Percentiles rank a stretch among this genome's conserved stretches.
These are phyloP conservation scores for Leptographium galeiforme DNA, from an alignment of 2,329 filamentous ascomycete species.

Conservation along the genomic window DNA sequence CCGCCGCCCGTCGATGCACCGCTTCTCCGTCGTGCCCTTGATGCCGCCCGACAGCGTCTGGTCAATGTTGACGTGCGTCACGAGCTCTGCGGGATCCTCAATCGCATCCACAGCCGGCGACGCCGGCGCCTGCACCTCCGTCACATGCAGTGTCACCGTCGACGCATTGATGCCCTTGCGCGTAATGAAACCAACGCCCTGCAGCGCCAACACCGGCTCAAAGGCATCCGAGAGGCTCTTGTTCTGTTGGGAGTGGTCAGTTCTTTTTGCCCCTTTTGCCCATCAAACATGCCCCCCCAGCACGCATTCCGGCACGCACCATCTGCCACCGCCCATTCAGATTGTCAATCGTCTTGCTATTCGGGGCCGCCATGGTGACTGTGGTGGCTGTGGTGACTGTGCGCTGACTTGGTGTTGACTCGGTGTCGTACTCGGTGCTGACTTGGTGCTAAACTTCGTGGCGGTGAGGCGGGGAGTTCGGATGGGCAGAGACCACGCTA, in stretches of 20 bases:
- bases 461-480: no score
- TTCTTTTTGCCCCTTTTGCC: no score
- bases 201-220: constrained; percentile 56
- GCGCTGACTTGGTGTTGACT: not conserved
- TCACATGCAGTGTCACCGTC: constrained; percentile 52
- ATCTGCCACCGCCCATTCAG: constrained; percentile 57
- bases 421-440: no score
- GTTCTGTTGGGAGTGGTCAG: constrained; percentile 41
- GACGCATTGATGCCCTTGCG: constrained; percentile 61
- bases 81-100: constrained; percentile 5
- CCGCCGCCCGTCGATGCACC: constrained; percentile 34
- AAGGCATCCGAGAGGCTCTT: constrained; percentile 55
- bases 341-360: constrained; percentile 51
- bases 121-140: constrained; percentile 36
- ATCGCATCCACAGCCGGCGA: constrained; percentile 21
- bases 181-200: constrained; percentile 57
- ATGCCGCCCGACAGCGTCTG: constrained; percentile 61
- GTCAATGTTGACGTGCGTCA: constrained; percentile 55
- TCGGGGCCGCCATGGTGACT: constrained; percentile 55
- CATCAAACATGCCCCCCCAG: not conserved
- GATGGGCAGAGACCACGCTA: no score
- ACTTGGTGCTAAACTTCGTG: no score
- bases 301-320: constrained; percentile 30
- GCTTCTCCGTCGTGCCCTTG: constrained; percentile 45
- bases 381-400: not conserved